Evolutionary conservation across 129 eudicot genomes (phyloP).

Genomic region (Lactuca sativa): DNA sequence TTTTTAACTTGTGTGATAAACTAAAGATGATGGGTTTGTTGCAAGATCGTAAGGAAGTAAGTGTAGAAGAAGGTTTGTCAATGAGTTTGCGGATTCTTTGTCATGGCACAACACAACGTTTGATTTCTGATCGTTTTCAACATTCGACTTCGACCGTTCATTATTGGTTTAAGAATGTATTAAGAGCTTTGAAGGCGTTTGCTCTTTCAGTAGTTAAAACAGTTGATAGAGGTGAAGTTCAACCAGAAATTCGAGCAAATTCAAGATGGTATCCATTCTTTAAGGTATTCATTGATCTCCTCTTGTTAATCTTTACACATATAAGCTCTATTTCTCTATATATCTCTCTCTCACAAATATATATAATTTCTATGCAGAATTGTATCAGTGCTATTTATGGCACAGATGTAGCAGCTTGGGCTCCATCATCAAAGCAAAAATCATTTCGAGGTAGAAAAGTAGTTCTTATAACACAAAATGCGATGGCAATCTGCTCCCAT

Average conservation of each 20-base stretch:
- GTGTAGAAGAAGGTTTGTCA: not conserved
- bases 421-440: not conserved
- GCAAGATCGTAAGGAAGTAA: not conserved
- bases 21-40: not conserved
- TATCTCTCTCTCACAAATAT: too few relatives aligned
- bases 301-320: too few relatives aligned
- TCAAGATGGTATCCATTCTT: not conserved
- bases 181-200: too few relatives aligned
- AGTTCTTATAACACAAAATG: not conserved
- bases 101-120: not conserved
- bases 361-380: not conserved
- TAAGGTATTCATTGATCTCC: not conserved
- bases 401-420: not conserved
- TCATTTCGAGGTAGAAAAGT: not conserved
- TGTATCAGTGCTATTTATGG: not conserved
- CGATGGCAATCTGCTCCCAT: not conserved
- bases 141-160: not conserved
- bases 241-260: not conserved
- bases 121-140: not conserved
- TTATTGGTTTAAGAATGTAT: not conserved
- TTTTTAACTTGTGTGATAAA: too few relatives aligned
- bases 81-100: not conserved
- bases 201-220: too few relatives aligned
- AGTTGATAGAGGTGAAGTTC: too few relatives aligned
- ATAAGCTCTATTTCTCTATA: too few relatives aligned